Evolutionary conservation across 371 early-diverging fungal genomes (phyloP).

Genomic region (Apophysomyces elegans): DNA sequence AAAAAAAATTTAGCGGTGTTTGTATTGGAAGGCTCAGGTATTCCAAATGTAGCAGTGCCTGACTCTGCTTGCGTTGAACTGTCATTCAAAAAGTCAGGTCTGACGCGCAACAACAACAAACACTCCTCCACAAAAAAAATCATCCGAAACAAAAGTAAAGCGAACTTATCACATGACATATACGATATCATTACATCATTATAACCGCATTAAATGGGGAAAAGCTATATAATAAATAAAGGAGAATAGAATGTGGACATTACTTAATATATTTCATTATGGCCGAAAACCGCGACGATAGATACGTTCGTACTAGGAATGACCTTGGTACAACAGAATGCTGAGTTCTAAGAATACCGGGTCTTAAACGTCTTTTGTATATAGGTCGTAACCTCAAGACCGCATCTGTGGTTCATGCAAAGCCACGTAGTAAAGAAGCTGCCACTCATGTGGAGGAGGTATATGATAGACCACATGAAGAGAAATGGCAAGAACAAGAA

Average conservation of each 20-base stretch:
- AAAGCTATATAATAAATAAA: background rate
- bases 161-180: no score
- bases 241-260: background rate
- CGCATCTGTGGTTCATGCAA: constrained; percentile 10
- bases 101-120: no score
- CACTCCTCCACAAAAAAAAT: no score
- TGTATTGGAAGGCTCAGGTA: no score
- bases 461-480: constrained; percentile 14
- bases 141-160: no score
- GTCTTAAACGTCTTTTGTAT: background rate
- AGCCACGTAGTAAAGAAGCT: constrained; percentile 10
- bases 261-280: background rate
- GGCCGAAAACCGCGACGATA: background rate
- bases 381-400: constrained; percentile 13
- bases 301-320: background rate
- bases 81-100: no score
- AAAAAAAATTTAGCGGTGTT: no score
- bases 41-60: no score
- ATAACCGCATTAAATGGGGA: background rate
- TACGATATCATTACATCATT: background rate
- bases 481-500: constrained; percentile 17
- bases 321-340: background rate
- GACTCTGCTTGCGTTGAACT: no score
- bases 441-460: constrained; percentile 11
- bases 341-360: constrained; percentile 2